Evolutionary conservation across 2,329 filamentous ascomycete species (phyloP), one percentile per base, ranked within the genome.

Genomic region (Aspergillus ochraceus): DNA sequence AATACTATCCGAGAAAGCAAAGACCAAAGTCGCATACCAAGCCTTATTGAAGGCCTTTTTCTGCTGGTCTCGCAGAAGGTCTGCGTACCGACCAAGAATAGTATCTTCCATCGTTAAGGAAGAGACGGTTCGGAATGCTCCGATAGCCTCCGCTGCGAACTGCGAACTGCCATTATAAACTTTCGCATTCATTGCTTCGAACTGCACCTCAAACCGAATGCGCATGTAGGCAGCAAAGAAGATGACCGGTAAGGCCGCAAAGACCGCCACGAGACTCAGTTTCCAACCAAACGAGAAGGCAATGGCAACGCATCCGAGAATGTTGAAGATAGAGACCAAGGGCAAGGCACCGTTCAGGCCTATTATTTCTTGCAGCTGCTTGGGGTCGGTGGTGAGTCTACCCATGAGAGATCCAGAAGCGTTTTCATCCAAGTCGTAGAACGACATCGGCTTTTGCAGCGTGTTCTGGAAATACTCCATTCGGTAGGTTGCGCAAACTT

Each of bases 201-300:
- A 90, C 61, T 87, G 78, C 67, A 86, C 80, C 65, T 90, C 88
- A 63, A 91, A 90, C 59, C 87, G 79, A 49, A 86, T 74, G 12
- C 84, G 78, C 62, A 81, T 73, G 61, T 80, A 85, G 2, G 79
- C 80, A 11, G 81, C 79, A 4, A 72, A 64, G 8, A 85, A 73
- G 3, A 84, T 79, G 8, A 82, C 72, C 1, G 84, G 84, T 56
- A 85, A 71, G 0, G 80, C 77, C 1, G 89, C 85, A 65, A 86
- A 89, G 9, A 87, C 77, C 0, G 85, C 83, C 0, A 93, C 87
- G 0, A 92, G 76, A 0, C 88, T 86, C 9, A 94, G 80, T 71
- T 92, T 93, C 90, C 90, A 93, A 1, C 88, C 88, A 70, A 89
- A 91, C 4, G 83, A 79, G 67, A 91, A 92, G 1, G 88, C 82